phyloP scores from a whole-genome alignment of 352 stramenopile genomes.

The Phytophthora multivora region DNA sequence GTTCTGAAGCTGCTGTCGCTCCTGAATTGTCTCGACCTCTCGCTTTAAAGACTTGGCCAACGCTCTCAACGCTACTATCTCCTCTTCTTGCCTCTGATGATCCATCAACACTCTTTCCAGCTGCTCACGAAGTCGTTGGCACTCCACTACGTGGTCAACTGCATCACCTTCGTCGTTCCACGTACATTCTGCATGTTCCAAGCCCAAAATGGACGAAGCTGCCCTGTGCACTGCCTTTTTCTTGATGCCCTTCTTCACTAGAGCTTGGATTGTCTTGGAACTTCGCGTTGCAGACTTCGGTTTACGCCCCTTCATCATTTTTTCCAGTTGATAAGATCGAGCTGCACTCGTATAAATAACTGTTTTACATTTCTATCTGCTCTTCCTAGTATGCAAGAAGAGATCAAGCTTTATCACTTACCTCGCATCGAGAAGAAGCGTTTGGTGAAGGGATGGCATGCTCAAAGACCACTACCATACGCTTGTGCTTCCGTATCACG shows the following conservation, averaged over 20 bases:
- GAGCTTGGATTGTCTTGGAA: background rate
- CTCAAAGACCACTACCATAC: background rate
- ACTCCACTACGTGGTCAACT: slow-evolving; percentile 34
- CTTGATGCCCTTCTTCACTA: slow-evolving; percentile 18
- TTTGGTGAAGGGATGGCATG: slow-evolving; percentile 40
- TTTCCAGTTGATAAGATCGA: slow-evolving; percentile 5
- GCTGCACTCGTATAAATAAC: slow-evolving; percentile 24
- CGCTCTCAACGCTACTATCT: slow-evolving; percentile 61
- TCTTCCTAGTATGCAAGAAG: slow-evolving; percentile 20
- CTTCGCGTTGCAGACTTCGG: slow-evolving; percentile 1
- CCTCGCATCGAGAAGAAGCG: slow-evolving; percentile 45
- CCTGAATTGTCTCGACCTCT: slow-evolving; percentile 54
- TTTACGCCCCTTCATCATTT: slow-evolving; percentile 27
- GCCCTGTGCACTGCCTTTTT: background rate
- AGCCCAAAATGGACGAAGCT: slow-evolving; percentile 11
- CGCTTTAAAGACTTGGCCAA: slow-evolving; percentile 59
- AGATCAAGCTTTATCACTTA: slow-evolving; percentile 26
- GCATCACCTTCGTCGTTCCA: slow-evolving; percentile 1
- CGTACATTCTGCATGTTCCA: slow-evolving; percentile 3
- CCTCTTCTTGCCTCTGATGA: slow-evolving; percentile 59
- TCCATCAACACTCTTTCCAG: slow-evolving; percentile 50
- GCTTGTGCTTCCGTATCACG: background rate
- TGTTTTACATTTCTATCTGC: background rate
- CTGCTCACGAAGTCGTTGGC: slow-evolving; percentile 48
- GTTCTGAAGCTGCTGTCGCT: slow-evolving; percentile 14